A percentile compares a stretch with the other conserved stretches of the same genome.
Evolutionary conservation across 352 stramenopile genomes (phyloP).

Genomic region (Phytopythium sindhum): DNA sequence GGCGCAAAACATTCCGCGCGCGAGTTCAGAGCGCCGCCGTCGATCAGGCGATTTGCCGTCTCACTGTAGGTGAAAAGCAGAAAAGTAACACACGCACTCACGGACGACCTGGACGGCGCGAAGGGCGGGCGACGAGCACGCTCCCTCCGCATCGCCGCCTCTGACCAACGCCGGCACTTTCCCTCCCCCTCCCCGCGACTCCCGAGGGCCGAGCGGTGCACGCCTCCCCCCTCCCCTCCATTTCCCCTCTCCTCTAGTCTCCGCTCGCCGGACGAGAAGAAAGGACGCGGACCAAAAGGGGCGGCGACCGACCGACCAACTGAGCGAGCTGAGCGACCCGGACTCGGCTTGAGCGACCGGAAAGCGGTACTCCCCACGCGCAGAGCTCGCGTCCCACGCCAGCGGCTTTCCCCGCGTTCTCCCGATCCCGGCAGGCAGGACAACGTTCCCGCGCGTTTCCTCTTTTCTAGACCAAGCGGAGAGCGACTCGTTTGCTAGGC

Average conservation of each 20-base stretch:
- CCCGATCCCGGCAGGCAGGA: background rate
- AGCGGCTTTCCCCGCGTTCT: background rate
- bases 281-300: background rate
- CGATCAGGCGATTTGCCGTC: conserved; percentile 5
- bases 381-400: background rate
- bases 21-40: conserved; percentile 4
- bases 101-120: conserved; percentile 1
- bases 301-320: too few relatives aligned
- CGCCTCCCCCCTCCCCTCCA: background rate
- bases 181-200: background rate
- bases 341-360: background rate
- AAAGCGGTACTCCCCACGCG: background rate
- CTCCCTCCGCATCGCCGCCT: background rate
- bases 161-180: background rate
- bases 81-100: background rate
- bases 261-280: background rate
- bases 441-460: background rate
- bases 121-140: background rate
- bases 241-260: background rate
- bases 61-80: background rate
- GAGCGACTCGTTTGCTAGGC: background rate
- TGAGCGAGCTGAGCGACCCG: too few relatives aligned
- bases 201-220: background rate
- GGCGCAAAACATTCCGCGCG: background rate
- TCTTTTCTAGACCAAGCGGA: background rate